Conservation (phyloP, 1,284 basidiomycete genomes). For the Boletus calvinii region DNA sequence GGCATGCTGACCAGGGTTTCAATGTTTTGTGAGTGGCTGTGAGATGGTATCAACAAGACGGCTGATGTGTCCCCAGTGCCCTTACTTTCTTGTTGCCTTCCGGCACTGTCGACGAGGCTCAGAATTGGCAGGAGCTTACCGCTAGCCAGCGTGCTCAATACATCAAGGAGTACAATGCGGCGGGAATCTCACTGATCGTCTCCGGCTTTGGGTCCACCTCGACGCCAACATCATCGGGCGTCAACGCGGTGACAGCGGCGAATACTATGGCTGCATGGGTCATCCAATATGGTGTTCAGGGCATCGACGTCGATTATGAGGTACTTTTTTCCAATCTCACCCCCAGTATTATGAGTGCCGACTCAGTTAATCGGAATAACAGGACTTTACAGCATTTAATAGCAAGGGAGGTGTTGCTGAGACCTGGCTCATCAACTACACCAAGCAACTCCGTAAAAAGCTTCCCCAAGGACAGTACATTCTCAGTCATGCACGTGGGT, state of each 20-base stretch:
- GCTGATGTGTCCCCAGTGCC: constrained; percentile 32
- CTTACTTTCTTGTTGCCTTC: constrained; percentile 49
- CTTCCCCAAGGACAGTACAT: constrained; percentile 41
- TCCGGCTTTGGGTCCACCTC: constrained; percentile 51
- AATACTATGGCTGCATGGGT: constrained; percentile 52
- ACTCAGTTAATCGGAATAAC: neutral
- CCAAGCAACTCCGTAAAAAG: constrained; percentile 35
- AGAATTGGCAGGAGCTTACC: constrained; percentile 43
- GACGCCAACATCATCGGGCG: constrained; percentile 44
- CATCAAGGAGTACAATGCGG: constrained; percentile 50
- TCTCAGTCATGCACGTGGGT: constrained; percentile 41
- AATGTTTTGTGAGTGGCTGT: constrained; percentile 38
- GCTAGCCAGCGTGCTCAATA: constrained; percentile 42
- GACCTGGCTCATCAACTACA: constrained; percentile 46
- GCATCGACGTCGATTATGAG: constrained; percentile 61
- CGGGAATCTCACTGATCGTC: constrained; percentile 57
- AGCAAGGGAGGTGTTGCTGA: constrained; percentile 39
- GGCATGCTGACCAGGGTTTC: constrained; percentile 32
- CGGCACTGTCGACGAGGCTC: constrained; percentile 52
- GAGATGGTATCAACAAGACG: neutral
- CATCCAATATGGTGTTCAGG: constrained; percentile 50
- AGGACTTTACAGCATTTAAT: constrained; percentile 52
- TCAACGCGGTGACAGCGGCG: constrained; percentile 41
- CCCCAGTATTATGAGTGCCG: neutral
- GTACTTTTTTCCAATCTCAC: constrained; percentile 19